Conservation (phyloP, 108 stramenopile species). For the Fragilariopsis cylindrus region DNA sequence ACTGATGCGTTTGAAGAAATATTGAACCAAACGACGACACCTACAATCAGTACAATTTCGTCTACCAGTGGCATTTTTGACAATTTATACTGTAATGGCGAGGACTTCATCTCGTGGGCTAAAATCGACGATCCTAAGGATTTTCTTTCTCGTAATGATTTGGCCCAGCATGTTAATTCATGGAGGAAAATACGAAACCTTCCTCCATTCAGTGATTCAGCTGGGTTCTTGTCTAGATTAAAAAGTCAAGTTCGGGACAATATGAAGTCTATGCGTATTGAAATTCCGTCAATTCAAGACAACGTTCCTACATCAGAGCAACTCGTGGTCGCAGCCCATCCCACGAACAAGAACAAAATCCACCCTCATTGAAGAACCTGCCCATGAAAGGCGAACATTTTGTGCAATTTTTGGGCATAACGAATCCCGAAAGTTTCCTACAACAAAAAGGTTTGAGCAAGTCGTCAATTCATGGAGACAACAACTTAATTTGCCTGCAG, state of each 20-base stretch:
- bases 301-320: no score
- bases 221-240: background rate
- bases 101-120: conserved; percentile 10
- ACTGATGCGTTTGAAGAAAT: no score
- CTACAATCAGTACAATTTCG: background rate
- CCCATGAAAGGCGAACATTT: background rate
- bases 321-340: background rate
- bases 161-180: background rate
- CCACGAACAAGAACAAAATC: background rate
- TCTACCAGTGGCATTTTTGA: background rate
- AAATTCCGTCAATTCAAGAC: conserved; percentile 1
- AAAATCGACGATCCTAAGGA: conserved; percentile 1
- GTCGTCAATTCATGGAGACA: conserved; percentile 2
- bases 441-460: background rate
- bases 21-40: background rate
- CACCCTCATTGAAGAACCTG: conserved; percentile 5
- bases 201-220: background rate
- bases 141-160: background rate
- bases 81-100: background rate
- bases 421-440: background rate
- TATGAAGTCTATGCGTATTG: background rate
- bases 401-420: background rate
- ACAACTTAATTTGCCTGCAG: background rate
- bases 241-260: background rate
- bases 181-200: background rate